Conservation (phyloP, 2,329 filamentous ascomycete species). For the Colletotrichum sp. region DNA sequence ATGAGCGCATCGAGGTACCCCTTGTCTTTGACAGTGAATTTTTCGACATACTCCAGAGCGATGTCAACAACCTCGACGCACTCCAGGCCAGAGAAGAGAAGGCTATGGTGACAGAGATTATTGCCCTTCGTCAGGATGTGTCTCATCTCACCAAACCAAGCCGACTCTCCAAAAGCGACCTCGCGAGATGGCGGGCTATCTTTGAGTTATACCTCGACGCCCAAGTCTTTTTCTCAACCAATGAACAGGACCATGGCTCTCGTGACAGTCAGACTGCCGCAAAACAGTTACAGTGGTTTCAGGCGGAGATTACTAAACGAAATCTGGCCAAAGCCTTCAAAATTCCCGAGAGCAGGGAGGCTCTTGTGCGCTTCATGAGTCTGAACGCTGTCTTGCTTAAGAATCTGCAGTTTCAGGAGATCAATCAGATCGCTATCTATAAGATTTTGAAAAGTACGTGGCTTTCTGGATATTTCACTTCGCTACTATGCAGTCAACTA, state of each 20-base stretch:
- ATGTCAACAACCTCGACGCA: slow-evolving; percentile 71
- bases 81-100: slow-evolving; percentile 72
- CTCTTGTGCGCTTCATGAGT: slow-evolving; percentile 71
- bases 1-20: slow-evolving; percentile 70
- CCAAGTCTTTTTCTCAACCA: slow-evolving; percentile 81
- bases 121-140: slow-evolving; percentile 68
- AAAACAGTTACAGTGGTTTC: slow-evolving; percentile 74
- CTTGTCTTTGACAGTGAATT: slow-evolving; percentile 81
- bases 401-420: slow-evolving; percentile 82
- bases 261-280: slow-evolving; percentile 70
- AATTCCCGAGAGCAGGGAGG: slow-evolving; percentile 66
- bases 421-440: slow-evolving; percentile 76
- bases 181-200: slow-evolving; percentile 79
- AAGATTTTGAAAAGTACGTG: slow-evolving; percentile 84
- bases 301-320: slow-evolving; percentile 66
- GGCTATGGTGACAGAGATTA: slow-evolving; percentile 67
- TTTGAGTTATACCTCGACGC: slow-evolving; percentile 84
- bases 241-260: slow-evolving; percentile 72
- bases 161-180: slow-evolving; percentile 66
- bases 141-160: slow-evolving; percentile 68
- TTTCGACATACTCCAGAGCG: slow-evolving; percentile 75
- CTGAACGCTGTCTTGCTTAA: slow-evolving; percentile 81
- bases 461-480: not conserved
- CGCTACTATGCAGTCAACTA: not conserved
- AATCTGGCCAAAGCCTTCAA: slow-evolving; percentile 68